Evolutionary conservation across 441 rosid species (phyloP).

Genomic region (Melastoma candidum): DNA sequence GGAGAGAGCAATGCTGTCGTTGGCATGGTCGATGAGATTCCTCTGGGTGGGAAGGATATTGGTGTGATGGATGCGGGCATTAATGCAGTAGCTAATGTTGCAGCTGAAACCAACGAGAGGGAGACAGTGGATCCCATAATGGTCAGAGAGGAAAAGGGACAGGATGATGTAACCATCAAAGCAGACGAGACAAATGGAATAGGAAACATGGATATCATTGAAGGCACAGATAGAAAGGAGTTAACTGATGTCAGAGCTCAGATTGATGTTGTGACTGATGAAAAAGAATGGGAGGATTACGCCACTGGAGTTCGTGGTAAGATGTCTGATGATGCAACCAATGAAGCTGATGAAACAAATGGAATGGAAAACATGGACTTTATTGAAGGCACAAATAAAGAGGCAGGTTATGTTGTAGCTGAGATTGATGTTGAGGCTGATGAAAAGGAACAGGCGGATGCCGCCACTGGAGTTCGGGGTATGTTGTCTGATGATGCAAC

Average conservation of each 20-base stretch:
- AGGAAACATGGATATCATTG: background rate
- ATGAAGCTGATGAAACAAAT: background rate
- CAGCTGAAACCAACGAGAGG: too few species aligned
- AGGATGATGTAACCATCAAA: background rate
- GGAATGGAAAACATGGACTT: background rate
- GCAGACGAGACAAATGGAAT: background rate
- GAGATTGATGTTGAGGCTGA: conserved; percentile 12
- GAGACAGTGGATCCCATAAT: too few species aligned
- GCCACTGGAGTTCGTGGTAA: background rate
- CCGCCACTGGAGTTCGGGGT: conserved; percentile 2
- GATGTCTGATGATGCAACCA: background rate
- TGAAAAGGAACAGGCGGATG: conserved; percentile 14
- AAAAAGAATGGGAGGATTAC: conserved; percentile 1
- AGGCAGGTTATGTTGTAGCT: background rate
- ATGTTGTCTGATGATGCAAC: background rate
- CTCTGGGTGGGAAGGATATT: too few species aligned
- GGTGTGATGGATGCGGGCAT: too few species aligned
- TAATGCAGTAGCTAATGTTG: too few species aligned
- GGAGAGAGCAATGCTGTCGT: too few species aligned
- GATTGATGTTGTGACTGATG: background rate
- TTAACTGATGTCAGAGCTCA: background rate
- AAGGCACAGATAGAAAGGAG: conserved; percentile 2
- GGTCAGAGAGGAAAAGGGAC: conserved; percentile 2
- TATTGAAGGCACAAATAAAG: background rate
- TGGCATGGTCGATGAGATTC: too few species aligned